Conservation (phyloP, 768 basidiomycete genomes). For the Suillus americanus region DNA sequence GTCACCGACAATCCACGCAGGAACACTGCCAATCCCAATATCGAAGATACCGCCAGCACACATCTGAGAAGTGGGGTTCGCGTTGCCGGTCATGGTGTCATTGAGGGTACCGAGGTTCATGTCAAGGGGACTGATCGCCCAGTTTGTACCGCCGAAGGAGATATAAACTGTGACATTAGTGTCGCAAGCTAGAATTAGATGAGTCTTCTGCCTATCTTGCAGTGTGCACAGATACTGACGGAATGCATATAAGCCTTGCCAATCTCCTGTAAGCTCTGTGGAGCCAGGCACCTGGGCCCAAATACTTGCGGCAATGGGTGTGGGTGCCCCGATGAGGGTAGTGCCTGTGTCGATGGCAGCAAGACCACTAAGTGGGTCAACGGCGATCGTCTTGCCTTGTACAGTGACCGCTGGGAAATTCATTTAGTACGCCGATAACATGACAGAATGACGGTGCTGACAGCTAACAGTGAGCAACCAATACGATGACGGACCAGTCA, state of each 20-base stretch:
- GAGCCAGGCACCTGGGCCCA: conserved; percentile 68
- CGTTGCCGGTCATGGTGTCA: conserved; percentile 20
- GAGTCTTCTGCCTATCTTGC: conserved; percentile 1
- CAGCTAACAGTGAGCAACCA: conserved; percentile 62
- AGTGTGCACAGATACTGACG: conserved; percentile 45
- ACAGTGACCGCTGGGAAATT: conserved; percentile 53
- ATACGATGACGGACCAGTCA: conserved; percentile 40
- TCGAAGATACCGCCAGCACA: conserved; percentile 77
- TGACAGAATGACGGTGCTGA: conserved; percentile 28
- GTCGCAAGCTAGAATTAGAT: conserved; percentile 60
- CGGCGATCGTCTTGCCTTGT: conserved; percentile 46
- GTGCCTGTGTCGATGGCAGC: conserved; percentile 96
- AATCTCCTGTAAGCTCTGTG: conserved; percentile 38
- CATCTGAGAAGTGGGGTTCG: conserved; percentile 20
- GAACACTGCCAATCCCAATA: conserved; percentile 50
- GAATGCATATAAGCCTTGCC: conserved; percentile 74
- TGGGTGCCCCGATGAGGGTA: conserved; percentile 87
- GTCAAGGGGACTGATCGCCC: conserved; percentile 74
- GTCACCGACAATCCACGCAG: conserved; percentile 69
- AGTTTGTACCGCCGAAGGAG: conserved; percentile 75
- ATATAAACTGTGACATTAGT: conserved; percentile 58
- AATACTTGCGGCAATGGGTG: conserved; percentile 54
- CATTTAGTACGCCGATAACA: neutral
- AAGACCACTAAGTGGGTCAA: conserved; percentile 42
- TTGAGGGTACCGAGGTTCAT: conserved; percentile 71